Evolutionary conservation across 2,329 filamentous ascomycete species (phyloP).

Genomic region (Aspergillus nomiae): DNA sequence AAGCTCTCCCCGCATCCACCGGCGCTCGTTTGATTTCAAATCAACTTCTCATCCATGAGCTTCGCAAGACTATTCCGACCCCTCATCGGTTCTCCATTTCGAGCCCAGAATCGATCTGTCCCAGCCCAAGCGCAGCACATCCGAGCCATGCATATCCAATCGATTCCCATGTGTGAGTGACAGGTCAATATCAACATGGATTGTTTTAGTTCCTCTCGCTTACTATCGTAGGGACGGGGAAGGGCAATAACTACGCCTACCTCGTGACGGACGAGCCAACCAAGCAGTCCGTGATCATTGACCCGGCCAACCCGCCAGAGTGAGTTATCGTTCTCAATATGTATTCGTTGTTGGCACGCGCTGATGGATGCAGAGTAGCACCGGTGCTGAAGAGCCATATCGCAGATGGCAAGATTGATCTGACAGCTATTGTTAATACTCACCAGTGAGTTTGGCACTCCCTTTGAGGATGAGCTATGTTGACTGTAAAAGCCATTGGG

Average conservation of each 20-base stretch:
- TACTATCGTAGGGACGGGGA: slow-evolving; percentile 34
- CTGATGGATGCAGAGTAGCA: slow-evolving; percentile 52
- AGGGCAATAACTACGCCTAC: slow-evolving; percentile 56
- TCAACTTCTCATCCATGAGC: slow-evolving; percentile 28
- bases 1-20: slow-evolving; percentile 12
- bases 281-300: slow-evolving; percentile 54
- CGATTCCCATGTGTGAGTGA: slow-evolving; percentile 57
- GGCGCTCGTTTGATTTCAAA: background rate
- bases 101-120: slow-evolving; percentile 8
- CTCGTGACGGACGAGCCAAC: slow-evolving; percentile 53
- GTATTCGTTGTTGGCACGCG: background rate
- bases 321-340: slow-evolving; percentile 30
- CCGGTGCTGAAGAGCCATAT: slow-evolving; percentile 73
- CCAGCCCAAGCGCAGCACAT: slow-evolving; percentile 10
- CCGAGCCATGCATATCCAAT: slow-evolving; percentile 53
- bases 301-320: slow-evolving; percentile 55
- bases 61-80: slow-evolving; percentile 28
- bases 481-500: slow-evolving; percentile 69
- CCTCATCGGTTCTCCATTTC: slow-evolving; percentile 15
- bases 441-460: slow-evolving; percentile 71
- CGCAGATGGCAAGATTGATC: slow-evolving; percentile 70
- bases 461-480: background rate
- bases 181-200: background rate
- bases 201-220: background rate
- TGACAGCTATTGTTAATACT: slow-evolving; percentile 91